These are phyloP conservation scores for Pseudogymnoascus sp. DNA, from an alignment of 2,329 filamentous ascomycete species.

Conservation along the genomic window DNA sequence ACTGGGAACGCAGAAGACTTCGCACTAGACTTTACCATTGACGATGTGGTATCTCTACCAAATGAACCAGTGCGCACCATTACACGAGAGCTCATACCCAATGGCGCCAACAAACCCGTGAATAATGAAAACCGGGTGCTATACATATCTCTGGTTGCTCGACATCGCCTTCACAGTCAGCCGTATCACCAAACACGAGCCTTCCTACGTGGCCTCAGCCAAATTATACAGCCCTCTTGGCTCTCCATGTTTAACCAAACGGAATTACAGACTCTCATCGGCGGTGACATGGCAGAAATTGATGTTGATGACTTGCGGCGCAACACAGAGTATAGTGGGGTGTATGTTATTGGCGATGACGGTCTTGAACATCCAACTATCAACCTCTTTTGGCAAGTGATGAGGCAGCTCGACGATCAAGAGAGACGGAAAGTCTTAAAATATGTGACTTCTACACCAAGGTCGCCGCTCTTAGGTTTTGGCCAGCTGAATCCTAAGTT, in stretches of 20 bases:
- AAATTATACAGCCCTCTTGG: conserved; percentile 88
- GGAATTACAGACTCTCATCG: conserved; percentile 87
- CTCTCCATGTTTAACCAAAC: conserved; percentile 97
- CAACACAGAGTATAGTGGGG: conserved; percentile 80
- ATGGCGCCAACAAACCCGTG: conserved; percentile 69
- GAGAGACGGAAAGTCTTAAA: conserved; percentile 84
- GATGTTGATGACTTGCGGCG: conserved; percentile 77
- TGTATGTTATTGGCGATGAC: conserved; percentile 87
- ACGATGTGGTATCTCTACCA: conserved; percentile 53
- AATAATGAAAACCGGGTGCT: conserved; percentile 87
- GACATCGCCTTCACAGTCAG: conserved; percentile 77
- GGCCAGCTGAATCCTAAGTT: conserved; percentile 77
- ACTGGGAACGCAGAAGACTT: conserved; percentile 73
- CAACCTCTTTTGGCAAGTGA: conserved; percentile 83
- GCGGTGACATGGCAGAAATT: conserved; percentile 78
- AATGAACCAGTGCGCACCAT: conserved; percentile 49
- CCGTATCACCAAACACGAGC: conserved; percentile 74
- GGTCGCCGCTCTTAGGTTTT: conserved; percentile 85
- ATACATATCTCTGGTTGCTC: conserved; percentile 90
- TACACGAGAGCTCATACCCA: conserved; percentile 67
- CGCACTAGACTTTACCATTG: conserved; percentile 80
- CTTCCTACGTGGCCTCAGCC: conserved; percentile 77
- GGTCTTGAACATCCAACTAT: conserved; percentile 78
- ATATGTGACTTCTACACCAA: conserved; percentile 89
- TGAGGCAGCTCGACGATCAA: conserved; percentile 65